A percentile compares a stretch with the other conserved stretches of the same genome.
phyloP scores from a whole-genome alignment of 805 yeast genomes.

The Blastobotrys parvus region DNA sequence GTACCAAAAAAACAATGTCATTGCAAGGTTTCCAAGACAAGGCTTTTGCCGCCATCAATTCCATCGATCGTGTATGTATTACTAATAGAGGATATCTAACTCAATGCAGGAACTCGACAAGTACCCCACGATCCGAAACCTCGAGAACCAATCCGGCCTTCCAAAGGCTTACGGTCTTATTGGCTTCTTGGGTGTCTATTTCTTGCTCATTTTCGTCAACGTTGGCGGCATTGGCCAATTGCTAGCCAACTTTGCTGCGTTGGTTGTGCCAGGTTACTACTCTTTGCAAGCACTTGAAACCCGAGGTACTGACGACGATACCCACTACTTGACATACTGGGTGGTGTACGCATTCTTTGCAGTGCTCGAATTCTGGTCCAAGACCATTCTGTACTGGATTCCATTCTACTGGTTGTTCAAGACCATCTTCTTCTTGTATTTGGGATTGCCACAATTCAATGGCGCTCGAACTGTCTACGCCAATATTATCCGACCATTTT shows the following conservation, averaged over 20 bases:
- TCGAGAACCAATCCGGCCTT: slow-evolving; percentile 27
- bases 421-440: slow-evolving; percentile 77
- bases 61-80: slow-evolving; percentile 20
- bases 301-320: slow-evolving; percentile 61
- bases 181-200: slow-evolving; percentile 56
- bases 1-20: slow-evolving; percentile 6
- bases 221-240: slow-evolving; percentile 84
- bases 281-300: slow-evolving; percentile 82
- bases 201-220: slow-evolving; percentile 75
- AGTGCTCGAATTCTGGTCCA: slow-evolving; percentile 93
- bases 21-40: slow-evolving; percentile 19
- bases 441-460: slow-evolving; percentile 78
- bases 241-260: slow-evolving; percentile 85
- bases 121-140: slow-evolving; percentile 24
- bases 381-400: slow-evolving; percentile 85
- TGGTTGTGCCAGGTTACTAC: slow-evolving; percentile 81
- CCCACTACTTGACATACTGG: slow-evolving; percentile 90
- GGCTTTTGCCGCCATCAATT: slow-evolving; percentile 20
- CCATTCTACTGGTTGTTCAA: slow-evolving; percentile 96
- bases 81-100: not conserved
- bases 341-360: slow-evolving; percentile 91
- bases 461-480: slow-evolving; percentile 75
- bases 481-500: slow-evolving; percentile 57
- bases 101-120: slow-evolving; percentile 24
- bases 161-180: slow-evolving; percentile 84